Evolutionary conservation across 495 filamentous ascomycete species (phyloP), one percentile per base, ranked within the genome.

Genomic region (Recurvomyces mirabilis): DNA sequence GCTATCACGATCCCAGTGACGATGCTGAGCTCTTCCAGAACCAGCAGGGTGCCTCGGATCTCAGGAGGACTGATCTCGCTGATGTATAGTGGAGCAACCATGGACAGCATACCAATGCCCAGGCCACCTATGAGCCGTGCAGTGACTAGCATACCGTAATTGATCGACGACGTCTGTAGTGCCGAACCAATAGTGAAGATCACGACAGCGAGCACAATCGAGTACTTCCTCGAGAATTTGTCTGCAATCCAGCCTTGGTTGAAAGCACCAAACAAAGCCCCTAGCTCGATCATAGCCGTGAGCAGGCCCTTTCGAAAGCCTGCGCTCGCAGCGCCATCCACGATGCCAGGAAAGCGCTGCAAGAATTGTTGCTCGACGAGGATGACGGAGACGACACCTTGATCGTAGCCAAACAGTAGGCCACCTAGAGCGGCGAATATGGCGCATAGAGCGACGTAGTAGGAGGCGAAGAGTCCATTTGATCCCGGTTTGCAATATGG

Each of bases 211-310:
- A 78, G 63, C 5, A 77, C 41, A 34, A 79, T 71, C 0, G 72
- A 72, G 39, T 70, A 77, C 22, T 73, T 69, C 9, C 75, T 63
- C 6, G 71, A 76, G 38, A 74, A 68, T 53, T 65, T 70, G 49
- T 79, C 75, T 0, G 75, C 74, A 26, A 78, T 64, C 65, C 68
- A 77, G 1, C 75, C 75, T 50, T 74, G 69, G 39, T 73, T 74
- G 13, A 78, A 44, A 0, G 73, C 72, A 13, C 52, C 52, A 33
- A 73, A 40, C 36, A 77, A 59, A 10, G 74, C 74, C 10, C 74
- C 72, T 29, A 77, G 49, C 47, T 77, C 74, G 31, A 78, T 72
- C 73, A 76, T 77, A 1, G 73, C 74, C 0, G 73, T 77, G 60
- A 76, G 60, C 11, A 78, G 47, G 4, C 74, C 74, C 55, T 77